phyloP scores from a whole-genome alignment of 1,284 basidiomycete genomes.

The Pseudozyma sp. region DNA sequence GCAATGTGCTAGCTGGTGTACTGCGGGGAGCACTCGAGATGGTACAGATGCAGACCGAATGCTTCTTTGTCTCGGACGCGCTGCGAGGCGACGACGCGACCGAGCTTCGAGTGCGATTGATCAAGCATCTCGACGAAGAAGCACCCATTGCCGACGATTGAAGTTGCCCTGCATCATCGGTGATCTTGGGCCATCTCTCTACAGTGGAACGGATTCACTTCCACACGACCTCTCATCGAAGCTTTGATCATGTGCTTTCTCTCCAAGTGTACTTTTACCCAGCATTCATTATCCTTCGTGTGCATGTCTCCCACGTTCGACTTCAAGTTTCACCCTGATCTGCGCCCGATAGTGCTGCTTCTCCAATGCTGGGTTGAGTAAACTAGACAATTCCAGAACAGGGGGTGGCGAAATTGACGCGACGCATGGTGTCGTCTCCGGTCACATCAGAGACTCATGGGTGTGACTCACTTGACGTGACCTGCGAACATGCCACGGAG shows the following conservation, averaged over 20 bases:
- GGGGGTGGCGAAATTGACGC: too few species aligned
- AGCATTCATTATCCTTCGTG: background rate
- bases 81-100: conserved; percentile 93
- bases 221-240: background rate
- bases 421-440: too few species aligned
- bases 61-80: conserved; percentile 87
- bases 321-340: too few species aligned
- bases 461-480: too few species aligned
- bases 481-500: too few species aligned
- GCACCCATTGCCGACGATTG: conserved; percentile 70
- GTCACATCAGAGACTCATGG: too few species aligned
- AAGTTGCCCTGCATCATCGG: background rate
- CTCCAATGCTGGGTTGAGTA: too few species aligned
- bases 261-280: conserved; percentile 9
- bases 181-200: background rate
- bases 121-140: conserved; percentile 95
- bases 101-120: conserved; percentile 88
- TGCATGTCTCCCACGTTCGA: background rate
- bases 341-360: too few species aligned
- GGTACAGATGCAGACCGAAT: conserved; percentile 98
- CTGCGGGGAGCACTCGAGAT: conserved; percentile 93
- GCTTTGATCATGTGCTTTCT: background rate
- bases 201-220: background rate
- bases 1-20: conserved; percentile 94
- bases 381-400: too few species aligned